Base-by-base conservation (phyloP, 345 rosid genomes). In the Clarkia xantiana region DNA sequence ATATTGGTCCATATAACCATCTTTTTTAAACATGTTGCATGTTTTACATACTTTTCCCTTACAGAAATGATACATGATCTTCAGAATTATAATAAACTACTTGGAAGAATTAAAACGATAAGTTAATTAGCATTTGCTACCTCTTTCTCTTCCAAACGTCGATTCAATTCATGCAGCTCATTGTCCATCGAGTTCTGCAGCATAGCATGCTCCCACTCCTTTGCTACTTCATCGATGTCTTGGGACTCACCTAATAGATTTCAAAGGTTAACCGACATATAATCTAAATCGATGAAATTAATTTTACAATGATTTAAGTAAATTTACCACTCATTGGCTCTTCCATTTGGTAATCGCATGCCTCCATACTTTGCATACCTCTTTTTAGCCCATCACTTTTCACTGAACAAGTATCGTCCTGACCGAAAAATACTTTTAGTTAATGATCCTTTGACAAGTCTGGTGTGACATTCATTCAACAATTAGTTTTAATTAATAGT, bases 191-290 rank as follows among this genome's bases (percentile, higher is more conserved):
- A 80, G 68, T 80, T 87, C 62, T 84, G 96, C 64, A 84, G 62
- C 52, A 86, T 78, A n/a, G 84, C 74, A 63, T 91, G 96, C 73
- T 91, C 99, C 96, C 99, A 87, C 65, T 87, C 96, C 62, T 87
- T 91, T 15, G 87, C 81, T 52, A 73, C 87, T 74, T 91, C 96
- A 23, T 86, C 96, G 53, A 81, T 65, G 63, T 86, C 94, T 55
- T 70, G 70, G 22, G 89, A 67, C 66, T 86, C 93, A 52, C 73
- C 95, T 76, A 64, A 67, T 42, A 50, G 40, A 62, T 62, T 53
- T 34, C 47, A 45, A 60, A 54, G 53, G 39, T 40, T 25, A n/a
- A 36, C 40, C n/a, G 18, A 36, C n/a, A 14, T 10, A 40, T 34
- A 15, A 14, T 15, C 3, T 40, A 40, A 14, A 51, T 42, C 1